These are phyloP conservation scores for Phytopythium vexans DNA, from an alignment of 352 stramenopile species.

Conservation along the genomic window DNA sequence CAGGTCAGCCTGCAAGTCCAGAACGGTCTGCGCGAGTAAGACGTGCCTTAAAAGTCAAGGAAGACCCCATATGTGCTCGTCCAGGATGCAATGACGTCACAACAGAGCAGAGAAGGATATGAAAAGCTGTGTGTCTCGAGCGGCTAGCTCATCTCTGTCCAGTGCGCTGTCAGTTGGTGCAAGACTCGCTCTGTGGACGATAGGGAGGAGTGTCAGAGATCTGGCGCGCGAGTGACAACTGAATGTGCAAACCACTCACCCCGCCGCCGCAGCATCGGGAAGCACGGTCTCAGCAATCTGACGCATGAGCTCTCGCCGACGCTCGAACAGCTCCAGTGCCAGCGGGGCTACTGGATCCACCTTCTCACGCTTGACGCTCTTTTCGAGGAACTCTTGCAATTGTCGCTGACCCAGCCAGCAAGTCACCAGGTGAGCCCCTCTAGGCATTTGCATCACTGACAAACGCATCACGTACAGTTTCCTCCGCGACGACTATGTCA, in stretches of 20 bases:
- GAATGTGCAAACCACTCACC: too few species aligned
- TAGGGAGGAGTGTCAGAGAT: too few species aligned
- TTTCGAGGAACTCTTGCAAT: constrained; percentile 57
- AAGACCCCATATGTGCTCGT: not conserved
- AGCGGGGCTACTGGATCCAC: constrained; percentile 23
- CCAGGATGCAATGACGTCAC: not conserved
- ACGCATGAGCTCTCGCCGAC: constrained; percentile 60
- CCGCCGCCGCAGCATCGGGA: constrained; percentile 17
- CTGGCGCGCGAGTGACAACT: too few species aligned
- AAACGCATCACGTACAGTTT: constrained; percentile 29
- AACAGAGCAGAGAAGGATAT: constrained; percentile 35
- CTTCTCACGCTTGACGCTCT: constrained; percentile 63
- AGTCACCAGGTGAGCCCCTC: not conserved
- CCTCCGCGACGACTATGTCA: constrained; percentile 20
- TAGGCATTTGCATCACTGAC: constrained; percentile 3
- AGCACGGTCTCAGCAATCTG: constrained; percentile 72
- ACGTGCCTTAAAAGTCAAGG: constrained; percentile 28
- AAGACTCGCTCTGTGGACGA: too few species aligned
- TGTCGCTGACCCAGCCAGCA: constrained; percentile 24
- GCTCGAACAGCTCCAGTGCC: constrained; percentile 62
- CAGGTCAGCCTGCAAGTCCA: constrained; percentile 54
- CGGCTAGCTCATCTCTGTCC: constrained; percentile 61
- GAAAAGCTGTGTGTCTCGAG: constrained; percentile 69
- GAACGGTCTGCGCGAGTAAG: constrained; percentile 46
- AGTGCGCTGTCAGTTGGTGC: not conserved